Conservation (phyloP, 1,284 basidiomycete genomes). For the Xanthoconium separans region DNA sequence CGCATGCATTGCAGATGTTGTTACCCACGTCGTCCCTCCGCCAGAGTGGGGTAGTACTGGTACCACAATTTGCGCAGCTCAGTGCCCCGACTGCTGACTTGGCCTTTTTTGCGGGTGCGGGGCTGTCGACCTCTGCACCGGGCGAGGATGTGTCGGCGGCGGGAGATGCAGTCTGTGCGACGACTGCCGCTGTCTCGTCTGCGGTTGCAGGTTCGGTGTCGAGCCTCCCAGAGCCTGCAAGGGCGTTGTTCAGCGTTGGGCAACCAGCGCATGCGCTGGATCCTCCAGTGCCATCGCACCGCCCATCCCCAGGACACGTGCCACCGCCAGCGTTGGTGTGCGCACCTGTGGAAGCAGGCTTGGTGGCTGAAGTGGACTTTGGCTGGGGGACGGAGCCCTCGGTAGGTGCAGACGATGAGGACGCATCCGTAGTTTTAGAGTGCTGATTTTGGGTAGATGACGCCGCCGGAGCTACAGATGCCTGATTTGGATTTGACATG, state of each 20-base stretch:
- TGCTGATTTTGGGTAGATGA: slow-evolving; percentile 34
- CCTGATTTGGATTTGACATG: slow-evolving; percentile 37
- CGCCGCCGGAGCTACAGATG: slow-evolving; percentile 23
- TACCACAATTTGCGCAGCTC: slow-evolving; percentile 89
- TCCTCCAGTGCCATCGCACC: slow-evolving; percentile 94
- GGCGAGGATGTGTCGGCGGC: slow-evolving; percentile 33
- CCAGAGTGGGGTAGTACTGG: slow-evolving; percentile 94
- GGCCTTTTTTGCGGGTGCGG: slow-evolving; percentile 28
- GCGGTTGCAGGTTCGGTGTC: slow-evolving; percentile 32
- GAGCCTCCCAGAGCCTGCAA: slow-evolving; percentile 43
- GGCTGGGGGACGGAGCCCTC: slow-evolving; percentile 26
- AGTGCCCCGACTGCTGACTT: slow-evolving; percentile 70
- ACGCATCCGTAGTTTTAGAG: slow-evolving; percentile 32
- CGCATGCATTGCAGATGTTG: slow-evolving; percentile 91
- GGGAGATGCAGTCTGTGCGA: slow-evolving; percentile 21
- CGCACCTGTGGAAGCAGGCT: slow-evolving; percentile 29
- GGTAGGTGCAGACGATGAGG: slow-evolving; percentile 25
- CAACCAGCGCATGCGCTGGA: slow-evolving; percentile 89
- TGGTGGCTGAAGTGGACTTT: slow-evolving; percentile 25
- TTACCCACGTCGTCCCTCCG: slow-evolving; percentile 91
- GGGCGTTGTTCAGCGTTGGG: slow-evolving; percentile 89
- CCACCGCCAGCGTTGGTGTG: slow-evolving; percentile 47
- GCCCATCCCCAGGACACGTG: slow-evolving; percentile 92
- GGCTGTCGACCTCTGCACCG: slow-evolving; percentile 27
- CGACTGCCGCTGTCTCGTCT: slow-evolving; percentile 17